Base-by-base conservation (phyloP, 2,329 filamentous ascomycete species). In the Trematosphaeria pertusa region DNA sequence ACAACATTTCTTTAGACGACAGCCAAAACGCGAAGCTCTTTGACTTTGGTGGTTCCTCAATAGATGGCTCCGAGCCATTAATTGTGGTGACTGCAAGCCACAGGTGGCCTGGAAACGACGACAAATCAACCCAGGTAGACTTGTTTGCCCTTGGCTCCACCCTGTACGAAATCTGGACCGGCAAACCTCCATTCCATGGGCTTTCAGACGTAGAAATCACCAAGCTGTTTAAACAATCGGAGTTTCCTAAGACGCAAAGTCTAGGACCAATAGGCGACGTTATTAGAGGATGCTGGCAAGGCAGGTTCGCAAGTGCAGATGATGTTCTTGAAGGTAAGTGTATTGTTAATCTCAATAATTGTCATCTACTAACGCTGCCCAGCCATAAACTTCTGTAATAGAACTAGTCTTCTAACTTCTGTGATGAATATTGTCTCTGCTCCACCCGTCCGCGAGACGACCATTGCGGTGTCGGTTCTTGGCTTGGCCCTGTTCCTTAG, bases 1-100 rank as follows among this genome's bases (percentile, higher is more conserved):
- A 41, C 35, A 59, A 59, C 35, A 35, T 59, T 41, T 40, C 28
- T 28, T 36, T 59, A 33, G 55, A 59, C 36, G 39, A 47, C 17
- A 36, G 42, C 35, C 43, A 40, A 17, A 30, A 52, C 37, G 44
- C 43, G 21, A 56, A 54, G 32, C 40, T 50, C 14, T 4, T 37
- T 20, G 46, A 54, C 43, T 56, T 56, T 46, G 28, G 38, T 37
- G 52, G 52, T 35, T 56, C 52, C 15, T 50, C 42, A 19, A 6
- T 56, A 30, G 52, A 56, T 50, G 50, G 46, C 34, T 50, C 45
- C 19, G 19, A 40, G 21, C 52, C 37, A 37, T 17, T 46, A 0
- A 31, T 56, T 40, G 35, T 7, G 21, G 48, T 41, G 3, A 52
- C 48, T n/a, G 19, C 28, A 1, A 53, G 50, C 43, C 43, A 56